Percentiles rank a stretch among this genome's conserved stretches.
Evolutionary conservation across 805 yeast genomes (phyloP).

Genomic region (Wickerhamiella galacta): DNA sequence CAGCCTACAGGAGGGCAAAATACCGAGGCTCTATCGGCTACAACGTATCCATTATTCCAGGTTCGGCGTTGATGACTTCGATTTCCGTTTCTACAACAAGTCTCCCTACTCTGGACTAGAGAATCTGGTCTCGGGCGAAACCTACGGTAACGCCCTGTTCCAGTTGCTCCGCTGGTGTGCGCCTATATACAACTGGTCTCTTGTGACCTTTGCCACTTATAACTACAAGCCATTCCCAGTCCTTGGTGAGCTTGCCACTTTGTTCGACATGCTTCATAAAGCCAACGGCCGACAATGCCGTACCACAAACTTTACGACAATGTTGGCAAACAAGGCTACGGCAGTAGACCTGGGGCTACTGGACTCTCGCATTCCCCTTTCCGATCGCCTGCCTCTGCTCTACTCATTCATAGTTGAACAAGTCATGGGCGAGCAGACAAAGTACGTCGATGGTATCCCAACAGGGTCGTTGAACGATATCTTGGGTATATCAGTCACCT

Average conservation of each 20-base stretch:
- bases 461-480: slow-evolving; percentile 3
- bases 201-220: slow-evolving; percentile 36
- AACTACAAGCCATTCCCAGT: slow-evolving; percentile 23
- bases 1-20: slow-evolving; percentile 21
- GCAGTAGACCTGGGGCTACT: slow-evolving; percentile 38
- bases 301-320: slow-evolving; percentile 58
- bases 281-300: slow-evolving; percentile 66
- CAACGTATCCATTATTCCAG: slow-evolving; percentile 67
- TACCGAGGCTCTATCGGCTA: slow-evolving; percentile 62
- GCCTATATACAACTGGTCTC: slow-evolving; percentile 47
- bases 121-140: slow-evolving; percentile 54
- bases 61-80: slow-evolving; percentile 90
- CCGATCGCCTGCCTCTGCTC: slow-evolving; percentile 30
- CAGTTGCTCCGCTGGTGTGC: slow-evolving; percentile 72
- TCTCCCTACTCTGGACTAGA: slow-evolving; percentile 75
- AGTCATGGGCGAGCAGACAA: slow-evolving; percentile 33
- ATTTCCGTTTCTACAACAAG: slow-evolving; percentile 66
- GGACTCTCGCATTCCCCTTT: slow-evolving; percentile 17
- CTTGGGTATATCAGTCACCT: slow-evolving; percentile 10
- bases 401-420: slow-evolving; percentile 41
- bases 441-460: not conserved
- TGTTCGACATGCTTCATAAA: slow-evolving; percentile 80
- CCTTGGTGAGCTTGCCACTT: slow-evolving; percentile 68
- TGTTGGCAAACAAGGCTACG: slow-evolving; percentile 32
- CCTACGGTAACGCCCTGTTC: slow-evolving; percentile 59